Conservation (phyloP, 345 rosid genomes). For the Rhodomyrtus tomentosa region DNA sequence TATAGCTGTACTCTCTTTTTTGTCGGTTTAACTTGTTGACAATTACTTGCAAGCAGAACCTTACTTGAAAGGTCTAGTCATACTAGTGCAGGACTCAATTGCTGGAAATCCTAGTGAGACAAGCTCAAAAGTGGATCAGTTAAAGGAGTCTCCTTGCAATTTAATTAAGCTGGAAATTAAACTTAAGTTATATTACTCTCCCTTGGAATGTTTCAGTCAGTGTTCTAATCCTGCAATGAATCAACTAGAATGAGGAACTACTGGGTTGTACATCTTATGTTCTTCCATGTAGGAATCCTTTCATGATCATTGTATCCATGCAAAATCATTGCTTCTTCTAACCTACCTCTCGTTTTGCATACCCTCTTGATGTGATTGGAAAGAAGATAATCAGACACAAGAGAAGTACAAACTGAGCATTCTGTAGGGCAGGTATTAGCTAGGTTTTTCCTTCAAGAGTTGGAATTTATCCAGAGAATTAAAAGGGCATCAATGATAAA, state of each 20-base stretch:
- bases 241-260: not conserved
- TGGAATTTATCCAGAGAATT: not conserved
- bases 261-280: not conserved
- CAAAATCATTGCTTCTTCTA: not conserved
- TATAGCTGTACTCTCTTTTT: not conserved
- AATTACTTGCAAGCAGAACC: slow-evolving; percentile 52
- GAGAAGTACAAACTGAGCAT: not conserved
- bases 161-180: slow-evolving; percentile 67
- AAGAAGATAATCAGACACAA: not conserved
- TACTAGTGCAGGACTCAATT: slow-evolving; percentile 32
- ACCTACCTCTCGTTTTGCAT: not conserved
- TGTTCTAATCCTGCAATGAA: not conserved
- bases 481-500: not conserved
- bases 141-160: slow-evolving; percentile 46
- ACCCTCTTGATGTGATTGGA: not conserved
- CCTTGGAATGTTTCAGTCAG: not conserved
- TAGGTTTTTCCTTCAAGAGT: not conserved
- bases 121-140: slow-evolving; percentile 20
- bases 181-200: slow-evolving; percentile 41
- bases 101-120: slow-evolving; percentile 11
- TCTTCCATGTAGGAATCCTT: not conserved
- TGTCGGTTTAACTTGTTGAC: not conserved
- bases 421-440: not conserved
- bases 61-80: slow-evolving; percentile 62
- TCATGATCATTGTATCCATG: not conserved